A percentile compares a stretch with the other conserved stretches of the same genome.
Evolutionary conservation across 176 grass and related monocot genomes (phyloP).

Genomic region (Secale cereale): DNA sequence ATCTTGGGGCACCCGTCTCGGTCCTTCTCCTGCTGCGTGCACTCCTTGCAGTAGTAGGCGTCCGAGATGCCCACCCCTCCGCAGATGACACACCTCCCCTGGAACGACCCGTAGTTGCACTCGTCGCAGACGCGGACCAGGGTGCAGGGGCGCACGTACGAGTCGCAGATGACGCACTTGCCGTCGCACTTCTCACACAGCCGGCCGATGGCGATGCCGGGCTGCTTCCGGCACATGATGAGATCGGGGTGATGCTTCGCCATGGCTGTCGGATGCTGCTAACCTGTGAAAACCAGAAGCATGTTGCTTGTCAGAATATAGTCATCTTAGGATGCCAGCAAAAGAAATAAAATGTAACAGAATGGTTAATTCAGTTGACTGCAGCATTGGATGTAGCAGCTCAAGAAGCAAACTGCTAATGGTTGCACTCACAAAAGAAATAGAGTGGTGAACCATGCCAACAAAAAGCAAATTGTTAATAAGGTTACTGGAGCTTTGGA

Average conservation of each 20-base stretch:
- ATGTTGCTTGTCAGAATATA: background rate
- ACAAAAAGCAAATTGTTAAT: background rate
- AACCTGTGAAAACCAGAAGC: constrained; percentile 14
- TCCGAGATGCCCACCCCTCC: constrained; percentile 84
- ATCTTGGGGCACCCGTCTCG: constrained; percentile 81
- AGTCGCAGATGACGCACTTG: constrained; percentile 82
- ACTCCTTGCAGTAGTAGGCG: constrained; percentile 88
- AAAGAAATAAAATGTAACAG: background rate
- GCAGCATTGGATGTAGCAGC: background rate
- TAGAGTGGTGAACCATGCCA: background rate
- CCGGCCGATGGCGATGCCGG: constrained; percentile 70
- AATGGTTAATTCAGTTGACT: background rate
- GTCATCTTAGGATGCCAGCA: background rate
- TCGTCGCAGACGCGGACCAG: constrained; percentile 77
- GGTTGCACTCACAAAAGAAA: background rate
- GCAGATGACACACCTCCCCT: constrained; percentile 82
- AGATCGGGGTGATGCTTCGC: constrained; percentile 87
- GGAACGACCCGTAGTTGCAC: constrained; percentile 85
- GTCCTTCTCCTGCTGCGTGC: constrained; percentile 86
- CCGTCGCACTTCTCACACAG: constrained; percentile 80
- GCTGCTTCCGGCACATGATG: constrained; percentile 87
- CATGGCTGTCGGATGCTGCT: constrained; percentile 41
- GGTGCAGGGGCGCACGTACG: constrained; percentile 69
- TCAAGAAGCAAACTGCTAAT: background rate
- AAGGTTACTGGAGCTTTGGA: background rate